Evolutionary conservation across 2,329 filamentous ascomycete genomes (phyloP), one percentile per base, ranked within the genome.

Genomic region (Hypoxylon sp.): DNA sequence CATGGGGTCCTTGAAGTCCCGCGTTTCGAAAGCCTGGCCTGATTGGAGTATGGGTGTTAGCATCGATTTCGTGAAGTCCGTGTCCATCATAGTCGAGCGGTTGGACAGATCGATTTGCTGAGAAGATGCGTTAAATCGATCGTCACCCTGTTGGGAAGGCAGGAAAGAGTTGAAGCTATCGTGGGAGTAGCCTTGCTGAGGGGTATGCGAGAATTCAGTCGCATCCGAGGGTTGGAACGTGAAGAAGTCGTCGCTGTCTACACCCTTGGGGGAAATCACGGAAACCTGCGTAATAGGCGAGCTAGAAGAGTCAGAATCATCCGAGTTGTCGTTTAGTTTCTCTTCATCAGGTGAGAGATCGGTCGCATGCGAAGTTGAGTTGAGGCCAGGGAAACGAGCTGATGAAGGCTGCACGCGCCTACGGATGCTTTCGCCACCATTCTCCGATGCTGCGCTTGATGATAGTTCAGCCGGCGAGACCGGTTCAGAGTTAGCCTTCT

Each of bases 381-480:
- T 63, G 37, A 64, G 29, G 16, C 62, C 45, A 25, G 69, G 68
- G 44, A 75, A 73, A 8, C 63, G 48, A 31, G 71, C 72, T 3
- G 71, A 71, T 1, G 73, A 74, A 29, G 70, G 64, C 42, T 69
- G 67, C n/a, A 66, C 59, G 2, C 66, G 66, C 45, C 69, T 68
- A 32, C 65, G 67, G 31, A 60, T 64, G 46, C 66, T 68, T 45
- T 67, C 64, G 21, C 64, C 48, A 59, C 56, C 41, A 43, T 64
- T 43, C 20, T 67, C 66, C 19, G 55, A 46, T 20, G 50, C 34
- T 15, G 48, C 56, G 35, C 57, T 50, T 19, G 51, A 42, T 5
- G 52, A 38, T 20, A 60, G 55, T 19, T 63, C 63, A 31, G 60
- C 60, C 9, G 68, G 63, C 3, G 69, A 67, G 9, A 65, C 66